Evolutionary conservation across 1,284 basidiomycete genomes (phyloP), one percentile per base, ranked within the genome.

Genomic region (Hymenochaete sp.): DNA sequence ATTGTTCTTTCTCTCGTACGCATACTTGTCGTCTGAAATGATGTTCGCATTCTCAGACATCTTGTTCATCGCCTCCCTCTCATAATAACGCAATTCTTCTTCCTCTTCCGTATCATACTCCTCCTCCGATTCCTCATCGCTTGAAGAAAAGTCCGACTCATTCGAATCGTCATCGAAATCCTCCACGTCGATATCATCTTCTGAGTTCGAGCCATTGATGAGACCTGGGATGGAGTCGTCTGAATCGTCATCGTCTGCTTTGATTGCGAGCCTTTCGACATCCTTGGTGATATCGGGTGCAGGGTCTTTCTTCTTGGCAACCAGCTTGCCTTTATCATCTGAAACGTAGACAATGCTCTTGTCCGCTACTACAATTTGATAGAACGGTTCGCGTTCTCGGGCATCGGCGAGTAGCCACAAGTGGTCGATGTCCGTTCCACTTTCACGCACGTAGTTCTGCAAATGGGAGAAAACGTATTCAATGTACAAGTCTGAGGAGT

Each of bases 331-430:
- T n/a, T 56, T 57, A 2, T 49, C 56, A 18, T 50, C 52, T 1
- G 55, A 51, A n/a, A 19, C 38, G 63, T 62, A 38, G 61, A 55
- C 42, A 68, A 65, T 53, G 65, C n/a, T n/a, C n/a, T n/a, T n/a
- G n/a, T n/a, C n/a, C n/a, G n/a, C n/a, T n/a, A n/a, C n/a, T n/a
- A 75, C 80, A 80, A 85, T 49, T 73, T 73, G 26, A 82, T 77
- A 14, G 64, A 62, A 43, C 69, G 66, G 43, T 11, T 45, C 29
- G 27, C 49, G 49, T 16, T 67, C 56, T 18, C 75, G 65, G 4
- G 71, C 71, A 44, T 72, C 73, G n/a, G 66, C 64, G 24, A 87
- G 57, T 5, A 67, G 64, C 84, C 84, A 88, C 9, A 86, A 65
- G 0, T 62, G 61, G 55, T 85, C 77, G 35, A 82, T 67, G 42